Evolutionary conservation across 2,329 filamentous ascomycete genomes (phyloP).

Genomic region (Nigrograna mackinnonii): DNA sequence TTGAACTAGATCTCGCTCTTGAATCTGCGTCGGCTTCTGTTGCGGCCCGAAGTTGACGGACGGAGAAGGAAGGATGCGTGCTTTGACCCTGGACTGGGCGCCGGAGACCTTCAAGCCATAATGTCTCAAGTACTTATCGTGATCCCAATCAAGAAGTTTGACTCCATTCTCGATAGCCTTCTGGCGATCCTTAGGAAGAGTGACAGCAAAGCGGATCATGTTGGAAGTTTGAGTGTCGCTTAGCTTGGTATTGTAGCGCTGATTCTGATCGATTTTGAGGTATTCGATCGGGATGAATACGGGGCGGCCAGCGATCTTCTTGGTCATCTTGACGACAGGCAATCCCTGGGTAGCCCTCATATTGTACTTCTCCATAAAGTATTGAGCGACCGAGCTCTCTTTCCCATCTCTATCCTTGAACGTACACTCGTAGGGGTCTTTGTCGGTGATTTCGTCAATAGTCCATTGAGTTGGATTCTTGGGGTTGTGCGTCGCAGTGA

Average conservation of each 20-base stretch:
- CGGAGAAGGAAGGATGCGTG: slow-evolving; percentile 72
- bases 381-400: slow-evolving; percentile 58
- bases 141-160: slow-evolving; percentile 65
- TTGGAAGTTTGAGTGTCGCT: slow-evolving; percentile 68
- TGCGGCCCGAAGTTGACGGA: slow-evolving; percentile 65
- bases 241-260: slow-evolving; percentile 63
- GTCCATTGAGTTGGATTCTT: slow-evolving; percentile 48
- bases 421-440: slow-evolving; percentile 47
- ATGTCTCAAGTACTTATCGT: slow-evolving; percentile 70
- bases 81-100: slow-evolving; percentile 66
- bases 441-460: slow-evolving; percentile 53
- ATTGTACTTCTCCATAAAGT: slow-evolving; percentile 58
- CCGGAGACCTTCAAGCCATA: slow-evolving; percentile 75
- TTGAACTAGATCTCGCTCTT: slow-evolving; percentile 48
- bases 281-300: slow-evolving; percentile 62
- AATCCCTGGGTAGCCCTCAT: slow-evolving; percentile 51
- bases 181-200: slow-evolving; percentile 70
- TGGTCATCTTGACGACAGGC: slow-evolving; percentile 63
- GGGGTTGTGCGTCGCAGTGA: slow-evolving; percentile 43
- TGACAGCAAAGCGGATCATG: slow-evolving; percentile 96
- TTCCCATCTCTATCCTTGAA: slow-evolving; percentile 60
- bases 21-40: slow-evolving; percentile 26
- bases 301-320: slow-evolving; percentile 44
- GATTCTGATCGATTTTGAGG: slow-evolving; percentile 55
- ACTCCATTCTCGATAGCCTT: slow-evolving; percentile 71